Base-by-base conservation (phyloP, 768 basidiomycete species). In the Russula virescens region DNA sequence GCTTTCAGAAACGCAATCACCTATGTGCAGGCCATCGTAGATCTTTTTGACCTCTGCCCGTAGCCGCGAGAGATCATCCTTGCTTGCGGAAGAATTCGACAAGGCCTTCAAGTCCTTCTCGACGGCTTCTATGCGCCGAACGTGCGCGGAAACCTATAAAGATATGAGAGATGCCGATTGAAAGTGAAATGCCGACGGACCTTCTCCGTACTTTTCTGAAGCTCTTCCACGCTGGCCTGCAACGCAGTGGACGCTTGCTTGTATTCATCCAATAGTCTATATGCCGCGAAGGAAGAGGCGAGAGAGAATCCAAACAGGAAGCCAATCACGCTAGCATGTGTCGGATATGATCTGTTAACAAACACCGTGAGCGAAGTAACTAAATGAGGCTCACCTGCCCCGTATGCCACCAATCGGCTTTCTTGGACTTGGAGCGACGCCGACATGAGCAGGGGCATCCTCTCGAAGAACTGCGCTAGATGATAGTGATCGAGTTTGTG, bases 261-360 rank as follows among this genome's bases (percentile, higher is more conserved):
- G 74, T 94, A 94, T 76, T 96, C 94, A 66, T 96, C 92, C 51
- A 95, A 75, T 21, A 97, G 79, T 72, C 91, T 85, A 73, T 94
- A 96, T 28, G 92, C 87, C 46, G 92, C 91, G 68, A 86, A 83
- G 0, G 89, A 87, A 1, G 93, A 91, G 1, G 93, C 92, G 40
- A 94, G 74, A 6, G 94, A 94, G 77, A 96, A 95, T 1, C 93
- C 94, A 68, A 94, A 84, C 40, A 97, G 73, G 71, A 94, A 93
- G 0, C 91, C 91, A 46, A 93, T 81, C 58, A 93, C 83, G 53
- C 91, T 93, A 68, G 19, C n/a, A 21, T 11, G 45, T 28, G n/a
- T 31, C 0, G 54, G 2, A 23, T 31, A 21, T 42, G 38, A 49
- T 31, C 50, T 35, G 34, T 35, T 35, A 35, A 10, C 5, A 10